phyloP scores from a whole-genome alignment of 345 rosid species.

The Eucalyptus erythrocorys region DNA sequence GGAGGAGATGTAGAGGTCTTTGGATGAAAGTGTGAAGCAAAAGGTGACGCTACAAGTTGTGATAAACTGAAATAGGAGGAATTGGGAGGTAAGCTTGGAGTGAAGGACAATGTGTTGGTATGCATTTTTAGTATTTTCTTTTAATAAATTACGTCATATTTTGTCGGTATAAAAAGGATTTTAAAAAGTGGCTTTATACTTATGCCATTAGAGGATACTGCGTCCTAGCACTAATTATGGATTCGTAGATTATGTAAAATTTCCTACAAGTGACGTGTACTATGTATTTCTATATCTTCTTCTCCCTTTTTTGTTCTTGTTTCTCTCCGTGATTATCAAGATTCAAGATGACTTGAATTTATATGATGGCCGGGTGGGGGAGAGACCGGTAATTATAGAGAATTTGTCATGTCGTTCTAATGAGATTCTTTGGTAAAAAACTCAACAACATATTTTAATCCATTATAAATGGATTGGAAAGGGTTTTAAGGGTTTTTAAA shows the following conservation, averaged over 20 bases:
- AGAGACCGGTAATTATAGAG: no score
- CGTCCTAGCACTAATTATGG: neutral
- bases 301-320: no score
- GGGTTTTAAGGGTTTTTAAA: no score
- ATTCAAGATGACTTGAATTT: neutral
- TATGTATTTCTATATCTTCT: no score
- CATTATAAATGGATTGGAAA: neutral
- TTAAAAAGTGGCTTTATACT: neutral
- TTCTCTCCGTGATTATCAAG: neutral
- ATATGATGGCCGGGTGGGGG: rapidly evolving
- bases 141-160: neutral
- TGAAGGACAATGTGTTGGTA: neutral
- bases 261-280: neutral
- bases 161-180: rapidly evolving
- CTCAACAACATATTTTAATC: no score
- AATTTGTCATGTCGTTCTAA: neutral
- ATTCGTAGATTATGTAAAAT: neutral
- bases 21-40: neutral
- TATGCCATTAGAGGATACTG: neutral
- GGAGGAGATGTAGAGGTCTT: neutral
- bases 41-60: neutral
- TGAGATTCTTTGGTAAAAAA: neutral
- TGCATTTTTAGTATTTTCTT: neutral
- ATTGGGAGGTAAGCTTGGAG: neutral
- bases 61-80: neutral